These are phyloP conservation scores for Lophiotrema nucula DNA, from an alignment of 495 filamentous ascomycete species.

Conservation along the genomic window DNA sequence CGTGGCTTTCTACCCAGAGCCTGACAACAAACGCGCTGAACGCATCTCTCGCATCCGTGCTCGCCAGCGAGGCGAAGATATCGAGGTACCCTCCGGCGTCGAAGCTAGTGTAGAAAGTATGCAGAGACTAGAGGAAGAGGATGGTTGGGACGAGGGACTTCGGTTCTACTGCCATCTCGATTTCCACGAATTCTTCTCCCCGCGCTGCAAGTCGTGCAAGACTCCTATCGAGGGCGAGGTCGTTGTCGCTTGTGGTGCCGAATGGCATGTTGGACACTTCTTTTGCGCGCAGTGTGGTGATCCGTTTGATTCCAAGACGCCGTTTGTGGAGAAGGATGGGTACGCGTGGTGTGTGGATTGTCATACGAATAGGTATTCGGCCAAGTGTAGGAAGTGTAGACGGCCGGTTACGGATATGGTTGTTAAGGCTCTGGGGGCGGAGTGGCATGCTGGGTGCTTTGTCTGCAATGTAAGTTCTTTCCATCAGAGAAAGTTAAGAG, in stretches of 20 bases:
- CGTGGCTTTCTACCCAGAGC: conserved; percentile 94
- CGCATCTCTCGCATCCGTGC: conserved; percentile 66
- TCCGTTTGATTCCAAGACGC: conserved; percentile 77
- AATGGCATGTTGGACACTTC: conserved; percentile 98
- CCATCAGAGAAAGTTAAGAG: no score
- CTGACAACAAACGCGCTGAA: conserved; percentile 63
- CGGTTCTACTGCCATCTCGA: conserved; percentile 98
- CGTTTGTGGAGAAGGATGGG: conserved; percentile 97
- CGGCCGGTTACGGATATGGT: conserved; percentile 83
- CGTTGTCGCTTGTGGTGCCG: conserved; percentile 83
- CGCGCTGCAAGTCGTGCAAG: conserved; percentile 92
- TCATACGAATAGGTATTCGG: conserved; percentile 84
- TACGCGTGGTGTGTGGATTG: conserved; percentile 97
- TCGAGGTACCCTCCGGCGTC: conserved; percentile 30
- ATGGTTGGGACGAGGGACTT: conserved; percentile 62
- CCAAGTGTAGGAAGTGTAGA: conserved; percentile 83
- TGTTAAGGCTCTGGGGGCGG: conserved; percentile 78
- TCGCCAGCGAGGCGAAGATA: conserved; percentile 58
- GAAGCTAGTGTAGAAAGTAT: conserved; percentile 13
- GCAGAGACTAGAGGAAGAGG: conserved; percentile 43
- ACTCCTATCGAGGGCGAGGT: conserved; percentile 98
- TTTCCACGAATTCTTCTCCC: conserved; percentile 92
- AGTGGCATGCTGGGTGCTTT: conserved; percentile 96
- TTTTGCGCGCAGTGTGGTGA: conserved; percentile 99
- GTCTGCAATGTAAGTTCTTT: conserved; percentile 58